Evolutionary conservation across 805 yeast genomes (phyloP), one percentile per base, ranked within the genome.

Genomic region (Debaryomyces maramus): DNA sequence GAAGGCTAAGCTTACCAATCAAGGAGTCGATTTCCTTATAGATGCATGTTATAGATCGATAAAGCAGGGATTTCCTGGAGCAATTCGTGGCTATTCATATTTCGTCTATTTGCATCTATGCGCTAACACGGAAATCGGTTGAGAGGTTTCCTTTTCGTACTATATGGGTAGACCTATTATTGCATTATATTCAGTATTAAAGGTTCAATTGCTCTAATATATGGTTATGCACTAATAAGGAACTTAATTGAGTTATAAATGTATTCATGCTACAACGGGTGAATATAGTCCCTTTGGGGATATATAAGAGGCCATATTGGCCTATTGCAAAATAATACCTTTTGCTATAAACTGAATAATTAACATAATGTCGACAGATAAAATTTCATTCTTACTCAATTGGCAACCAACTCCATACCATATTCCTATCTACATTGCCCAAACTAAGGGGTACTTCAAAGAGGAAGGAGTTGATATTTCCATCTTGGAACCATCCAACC

Each of bases 341-440:
- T 24, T 24, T 24, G 2, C 13, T 6, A 24, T 24, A 24, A 2
- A 10, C 28, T 24, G 3, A 24, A 24, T 24, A 24, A 32, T 9
- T n/a, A 13, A 14, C 23, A 34, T n/a, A 20, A 70, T 67, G 74
- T 51, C 73, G 33, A 65, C 79, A 27, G 60, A 71, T 39, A 77
- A 75, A 45, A 71, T 75, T 53, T 66, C 80, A 17, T 76, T 76
- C 52, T 64, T 69, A 30, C 64, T 75, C 48, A 76, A 76, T 61
- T 76, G 81, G 81, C 67, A 71, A 48, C 69, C 80, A 27, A 69
- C 79, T 23, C 79, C 81, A 18, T 77, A 77, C 64, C 81, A 77
- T 47, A 70, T 75, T 41, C 80, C 81, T 15, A 52, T 77, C 38
- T 77, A 63, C 51, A 51, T 75, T 40, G 80, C 81, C 23, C 76